Evolutionary conservation across 2,329 filamentous ascomycete genomes (phyloP).

Genomic region (Aspergillus aculeatinus): DNA sequence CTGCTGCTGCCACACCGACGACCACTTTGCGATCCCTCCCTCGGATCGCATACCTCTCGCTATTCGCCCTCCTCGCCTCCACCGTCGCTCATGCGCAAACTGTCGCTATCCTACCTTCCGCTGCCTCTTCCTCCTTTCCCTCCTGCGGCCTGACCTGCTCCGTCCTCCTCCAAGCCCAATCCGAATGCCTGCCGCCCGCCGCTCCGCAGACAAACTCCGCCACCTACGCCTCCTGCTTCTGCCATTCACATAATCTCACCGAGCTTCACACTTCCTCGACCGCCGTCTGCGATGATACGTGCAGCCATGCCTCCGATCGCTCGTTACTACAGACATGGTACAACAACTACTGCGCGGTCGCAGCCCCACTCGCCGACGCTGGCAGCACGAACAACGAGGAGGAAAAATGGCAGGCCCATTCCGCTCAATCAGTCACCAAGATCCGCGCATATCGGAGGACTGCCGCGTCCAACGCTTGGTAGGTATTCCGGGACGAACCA

Average conservation of each 20-base stretch:
- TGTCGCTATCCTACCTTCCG: slow-evolving; percentile 36
- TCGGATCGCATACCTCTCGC: slow-evolving; percentile 15
- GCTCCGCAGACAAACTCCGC: slow-evolving; percentile 49
- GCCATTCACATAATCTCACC: slow-evolving; percentile 60
- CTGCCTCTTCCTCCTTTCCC: slow-evolving; percentile 53
- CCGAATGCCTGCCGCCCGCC: slow-evolving; percentile 64
- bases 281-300: slow-evolving; percentile 63
- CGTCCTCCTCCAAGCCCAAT: slow-evolving; percentile 67
- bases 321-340: slow-evolving; percentile 69
- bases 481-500: not conserved
- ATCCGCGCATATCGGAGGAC: slow-evolving; percentile 3
- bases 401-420: slow-evolving; percentile 15
- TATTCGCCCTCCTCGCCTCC: slow-evolving; percentile 19
- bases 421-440: not conserved
- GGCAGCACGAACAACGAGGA: slow-evolving; percentile 28
- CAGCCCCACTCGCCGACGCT: slow-evolving; percentile 40
- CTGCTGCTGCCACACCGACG: not conserved
- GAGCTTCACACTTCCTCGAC: slow-evolving; percentile 57
- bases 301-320: slow-evolving; percentile 54
- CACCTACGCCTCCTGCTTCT: slow-evolving; percentile 72
- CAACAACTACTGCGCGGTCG: slow-evolving; percentile 59
- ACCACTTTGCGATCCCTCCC: slow-evolving; percentile 3
- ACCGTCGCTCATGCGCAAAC: slow-evolving; percentile 21
- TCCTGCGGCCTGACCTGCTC: slow-evolving; percentile 61
- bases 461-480: slow-evolving; percentile 3